Evolutionary conservation across 2,329 filamentous ascomycete species (phyloP).

Genomic region (Ramularia endophylla): DNA sequence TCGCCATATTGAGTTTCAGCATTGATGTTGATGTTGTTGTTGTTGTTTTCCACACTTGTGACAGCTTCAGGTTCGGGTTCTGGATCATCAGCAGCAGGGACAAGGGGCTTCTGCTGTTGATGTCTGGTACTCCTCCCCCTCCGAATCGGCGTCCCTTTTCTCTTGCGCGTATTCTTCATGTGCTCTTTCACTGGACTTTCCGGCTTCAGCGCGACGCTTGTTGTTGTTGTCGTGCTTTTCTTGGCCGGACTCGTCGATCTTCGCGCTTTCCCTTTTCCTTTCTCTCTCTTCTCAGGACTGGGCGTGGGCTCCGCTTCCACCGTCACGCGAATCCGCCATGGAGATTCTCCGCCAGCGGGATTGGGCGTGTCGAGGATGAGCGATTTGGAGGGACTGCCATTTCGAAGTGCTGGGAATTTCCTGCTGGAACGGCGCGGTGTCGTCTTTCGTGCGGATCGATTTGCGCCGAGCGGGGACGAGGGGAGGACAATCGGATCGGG

Average conservation of each 20-base stretch:
- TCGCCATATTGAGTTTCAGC: not conserved
- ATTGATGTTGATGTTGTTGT: no score
- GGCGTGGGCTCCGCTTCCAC: constrained; percentile 41
- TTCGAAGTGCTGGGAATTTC: no score
- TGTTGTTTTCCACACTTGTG: not conserved
- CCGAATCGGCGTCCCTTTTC: constrained; percentile 21
- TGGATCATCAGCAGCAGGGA: not conserved
- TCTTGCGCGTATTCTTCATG: not conserved
- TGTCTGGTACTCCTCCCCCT: constrained; percentile 18
- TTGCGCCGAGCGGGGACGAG: constrained; percentile 26
- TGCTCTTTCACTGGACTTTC: constrained; percentile 8
- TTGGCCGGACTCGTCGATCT: constrained; percentile 18
- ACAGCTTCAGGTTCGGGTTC: constrained; percentile 3
- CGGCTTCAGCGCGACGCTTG: not conserved
- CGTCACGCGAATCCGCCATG: constrained; percentile 47
- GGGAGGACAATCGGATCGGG: constrained; percentile 31
- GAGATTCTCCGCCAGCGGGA: constrained; percentile 35
- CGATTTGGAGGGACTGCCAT: constrained; percentile 36
- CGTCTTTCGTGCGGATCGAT: constrained; percentile 30
- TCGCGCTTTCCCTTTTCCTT: no score
- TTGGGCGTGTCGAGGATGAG: constrained; percentile 40
- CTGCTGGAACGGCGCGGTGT: constrained; percentile 23
- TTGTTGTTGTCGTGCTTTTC: constrained; percentile 7
- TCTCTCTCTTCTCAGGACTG: constrained; percentile 18
- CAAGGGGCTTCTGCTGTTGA: not conserved